phyloP scores from a whole-genome alignment of 164 flowering plant species.

The Liquidambar formosana region DNA sequence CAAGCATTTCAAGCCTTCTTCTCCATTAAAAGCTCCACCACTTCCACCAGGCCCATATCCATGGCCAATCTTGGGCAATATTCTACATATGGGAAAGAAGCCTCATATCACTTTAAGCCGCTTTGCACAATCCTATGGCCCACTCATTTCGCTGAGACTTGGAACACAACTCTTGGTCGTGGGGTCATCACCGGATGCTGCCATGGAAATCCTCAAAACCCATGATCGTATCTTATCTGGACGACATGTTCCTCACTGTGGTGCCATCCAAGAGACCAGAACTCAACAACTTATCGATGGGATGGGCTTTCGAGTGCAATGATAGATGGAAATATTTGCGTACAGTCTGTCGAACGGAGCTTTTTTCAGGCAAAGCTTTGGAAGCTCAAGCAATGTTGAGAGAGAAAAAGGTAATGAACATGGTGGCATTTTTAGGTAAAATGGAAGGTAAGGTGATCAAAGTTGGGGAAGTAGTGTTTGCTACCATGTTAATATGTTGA shows the following conservation, averaged over 20 bases:
- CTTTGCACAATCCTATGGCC: conserved; percentile 30
- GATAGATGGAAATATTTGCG: conserved; percentile 40
- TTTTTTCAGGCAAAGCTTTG: conserved; percentile 35
- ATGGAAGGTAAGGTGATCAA: conserved; percentile 25
- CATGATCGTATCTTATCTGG: conserved; percentile 24
- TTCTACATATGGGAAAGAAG: conserved; percentile 15
- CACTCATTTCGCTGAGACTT: conserved; percentile 32
- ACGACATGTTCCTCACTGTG: conserved; percentile 16
- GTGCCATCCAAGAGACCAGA: not conserved
- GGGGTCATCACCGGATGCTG: conserved; percentile 27
- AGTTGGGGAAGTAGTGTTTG: conserved; percentile 25
- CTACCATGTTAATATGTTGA: conserved; percentile 21
- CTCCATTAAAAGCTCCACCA: not conserved
- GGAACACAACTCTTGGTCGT: conserved; percentile 30
- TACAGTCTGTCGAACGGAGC: conserved; percentile 32
- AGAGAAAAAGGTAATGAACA: conserved; percentile 30
- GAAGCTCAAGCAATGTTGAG: conserved; percentile 29
- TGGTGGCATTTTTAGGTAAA: conserved; percentile 20
- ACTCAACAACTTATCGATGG: conserved; percentile 10
- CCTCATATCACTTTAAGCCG: conserved; percentile 25
- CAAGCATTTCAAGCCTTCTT: conserved; percentile 3
- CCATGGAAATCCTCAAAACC: conserved; percentile 34
- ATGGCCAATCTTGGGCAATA: conserved; percentile 46
- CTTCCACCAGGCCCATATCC: conserved; percentile 48
- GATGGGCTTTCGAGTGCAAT: conserved; percentile 30